Evolutionary conservation across 2,329 filamentous ascomycete species (phyloP), one percentile per base, ranked within the genome.

Genomic region (Davidsoniella australis): DNA sequence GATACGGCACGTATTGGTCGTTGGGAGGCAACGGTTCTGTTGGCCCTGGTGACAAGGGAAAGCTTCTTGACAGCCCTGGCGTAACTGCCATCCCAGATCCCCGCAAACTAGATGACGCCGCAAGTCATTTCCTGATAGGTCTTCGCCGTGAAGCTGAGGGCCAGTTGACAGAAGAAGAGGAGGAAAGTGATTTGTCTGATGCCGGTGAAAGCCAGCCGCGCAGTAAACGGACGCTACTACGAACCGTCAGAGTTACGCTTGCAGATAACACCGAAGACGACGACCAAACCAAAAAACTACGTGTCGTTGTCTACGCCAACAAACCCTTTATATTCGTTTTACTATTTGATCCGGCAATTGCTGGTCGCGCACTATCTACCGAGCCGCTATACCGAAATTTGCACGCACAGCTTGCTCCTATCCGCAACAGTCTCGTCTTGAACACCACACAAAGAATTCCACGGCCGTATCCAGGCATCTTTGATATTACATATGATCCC

Each of bases 241-340:
- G 47, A 8, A 49, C 43, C n/a, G 54, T 60, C 18, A 62, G 63
- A 14, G 62, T 59, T 29, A 59, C 61, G 56, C 54, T 61, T 10
- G 59, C 59, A 2, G 71, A 76, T 55, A 63, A 66, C 51, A 74
- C 71, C 58, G 75, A 73, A 57, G 65, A 67, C 2, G 67, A 69
- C n/a, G 12, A 17, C 36, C 6, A 41, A 23, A 17, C 16, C 20
- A 39, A 29, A 52, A 75, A 72, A 56, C 62, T 87, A 40, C 75
- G 80, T 1, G 79, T 85, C 1, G 72, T 87, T 5, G 73, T 87
- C 45, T 88, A 87, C 58, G 73, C 80, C 42, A 77, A 79, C 60
- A 74, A 72, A 20, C 85, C 85, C 0, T 89, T 89, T 62, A 73
- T 89, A 44, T 88, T 84, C 60, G 75, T 80, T 1, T 80, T 91